Evolutionary conservation across 139 green algal species (phyloP).

Genomic region (Asterochloris erici): DNA sequence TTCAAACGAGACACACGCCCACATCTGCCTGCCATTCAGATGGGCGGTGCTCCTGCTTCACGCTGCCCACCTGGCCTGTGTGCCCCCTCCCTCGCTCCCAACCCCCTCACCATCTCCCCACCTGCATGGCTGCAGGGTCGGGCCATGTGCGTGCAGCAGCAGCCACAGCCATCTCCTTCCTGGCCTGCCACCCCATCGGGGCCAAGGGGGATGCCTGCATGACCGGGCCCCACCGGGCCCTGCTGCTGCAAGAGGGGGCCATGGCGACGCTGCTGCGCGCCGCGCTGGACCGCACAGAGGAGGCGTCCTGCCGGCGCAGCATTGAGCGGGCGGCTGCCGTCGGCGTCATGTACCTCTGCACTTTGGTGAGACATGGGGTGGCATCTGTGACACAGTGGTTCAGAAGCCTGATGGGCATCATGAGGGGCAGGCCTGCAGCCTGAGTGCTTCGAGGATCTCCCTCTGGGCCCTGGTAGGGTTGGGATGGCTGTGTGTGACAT

Average conservation of each 20-base stretch:
- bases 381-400: too few species aligned
- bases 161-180: slow-evolving; percentile 64
- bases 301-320: slow-evolving; percentile 50
- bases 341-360: slow-evolving; percentile 74
- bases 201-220: slow-evolving; percentile 56
- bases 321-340: slow-evolving; percentile 68
- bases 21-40: neutral
- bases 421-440: too few species aligned
- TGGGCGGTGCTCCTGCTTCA: too few species aligned
- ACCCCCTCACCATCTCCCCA: neutral
- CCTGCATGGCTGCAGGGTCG: slow-evolving; percentile 7
- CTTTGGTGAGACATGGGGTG: slow-evolving; percentile 43
- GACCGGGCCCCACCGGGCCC: slow-evolving; percentile 40
- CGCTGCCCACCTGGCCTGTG: too few species aligned
- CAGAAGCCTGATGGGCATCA: too few species aligned
- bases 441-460: too few species aligned
- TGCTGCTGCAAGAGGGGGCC: slow-evolving; percentile 36
- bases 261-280: slow-evolving; percentile 49
- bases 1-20: neutral
- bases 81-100: too few species aligned
- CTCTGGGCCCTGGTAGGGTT: too few species aligned
- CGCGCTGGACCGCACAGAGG: slow-evolving; percentile 44
- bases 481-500: too few species aligned
- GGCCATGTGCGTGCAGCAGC: slow-evolving; percentile 60
- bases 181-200: slow-evolving; percentile 65